Evolutionary conservation across 495 filamentous ascomycete genomes (phyloP), one percentile per base, ranked within the genome.

Genomic region (Cercophora samala): DNA sequence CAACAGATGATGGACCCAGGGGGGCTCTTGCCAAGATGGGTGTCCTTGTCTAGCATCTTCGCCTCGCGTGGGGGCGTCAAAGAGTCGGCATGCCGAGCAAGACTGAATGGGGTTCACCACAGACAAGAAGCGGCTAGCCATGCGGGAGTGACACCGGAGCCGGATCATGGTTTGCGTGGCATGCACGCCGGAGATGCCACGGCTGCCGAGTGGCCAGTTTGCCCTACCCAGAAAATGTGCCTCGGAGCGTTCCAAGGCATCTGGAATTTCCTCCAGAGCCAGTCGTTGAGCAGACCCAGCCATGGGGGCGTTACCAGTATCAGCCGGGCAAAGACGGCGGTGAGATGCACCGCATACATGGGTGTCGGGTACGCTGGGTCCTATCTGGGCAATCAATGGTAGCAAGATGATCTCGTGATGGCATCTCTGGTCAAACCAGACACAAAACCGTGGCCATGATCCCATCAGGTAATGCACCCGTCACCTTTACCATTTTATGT

Each of bases 31-130:
- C 5, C 15, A 17, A 37, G 32, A 46, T 58, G 25, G 65, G 29
- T 25, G 60, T 67, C 29, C 59, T 51, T 63, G 24, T 54, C 46
- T 37, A 58, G 53, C 60, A 46, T 2, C 54, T 67, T 63, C 52
- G 60, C 53, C 32, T 24, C 21, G 52, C 65, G 65, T 67, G 65
- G 65, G 65, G 65, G 65, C n/a, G 23, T 25, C 52, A 46, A 42
- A 62, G 46, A 22, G 53, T 56, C 53, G 53, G 53, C 13, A 56
- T 56, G 53, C 53, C 53, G 53, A 56, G 53, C 8, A 46, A 11
- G n/a, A 56, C 53, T 21, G n/a, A 15, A 21, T 15, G 19, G 13
- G 53, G 53, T 23, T 8, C 53, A 56, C 53, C 58, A n/a, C 59
- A 32, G 65, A 60, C 51, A 32, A 56, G 19, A 60, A 51, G 13